Base-by-base conservation (phyloP, 176 grass and related monocot species). In the Lolium perenne region DNA sequence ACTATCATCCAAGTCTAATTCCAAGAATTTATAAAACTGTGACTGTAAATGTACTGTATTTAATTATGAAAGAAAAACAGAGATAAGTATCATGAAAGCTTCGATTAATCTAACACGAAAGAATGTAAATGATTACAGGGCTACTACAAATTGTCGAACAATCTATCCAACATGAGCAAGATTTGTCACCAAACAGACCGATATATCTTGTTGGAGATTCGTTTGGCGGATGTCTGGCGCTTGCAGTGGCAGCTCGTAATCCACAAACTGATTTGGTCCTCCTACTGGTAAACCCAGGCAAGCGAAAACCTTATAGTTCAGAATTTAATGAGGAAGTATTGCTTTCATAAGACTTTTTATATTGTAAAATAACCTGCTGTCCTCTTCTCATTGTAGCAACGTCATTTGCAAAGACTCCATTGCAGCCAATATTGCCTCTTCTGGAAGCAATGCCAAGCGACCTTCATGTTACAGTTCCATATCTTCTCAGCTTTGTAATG, bases 281-380 rank as follows among this genome's bases (percentile, higher is more conserved):
- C 51, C 51, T 97, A 67, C 87, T 98, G 87, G 88, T 91, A 69
- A 98, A 98, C 87, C 96, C 96, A 98, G 96, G 96, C 86, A 92
- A 88, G 94, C 91, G 81, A 91, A 88, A 86, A 80, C 13, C 35
- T 93, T 60, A 6, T 80, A 66, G 21, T 86, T 74, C 12, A 15
- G 14, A 53, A 71, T 78, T 57, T 58, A 20, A 8, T 77, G 74
- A 1, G 56, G 50, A 69, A 81, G 15, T 12, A 61, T 59, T 17
- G 12, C 6, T 54, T 51, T 21, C 46, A 8, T 8, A 35, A 43
- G 35, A 26, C 25, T 22, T 53, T 32, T 5, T 55, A 61, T 12
- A 47, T 77, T 81, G 14, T 82, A 68, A 72, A 63, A 60, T 84
- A 61, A 82, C 64, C 35, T 83, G 14, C 13, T 46, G 3, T 78